Evolutionary conservation across 2,329 filamentous ascomycete species (phyloP), one percentile per base, ranked within the genome.

Genomic region (Fulvia fulva): DNA sequence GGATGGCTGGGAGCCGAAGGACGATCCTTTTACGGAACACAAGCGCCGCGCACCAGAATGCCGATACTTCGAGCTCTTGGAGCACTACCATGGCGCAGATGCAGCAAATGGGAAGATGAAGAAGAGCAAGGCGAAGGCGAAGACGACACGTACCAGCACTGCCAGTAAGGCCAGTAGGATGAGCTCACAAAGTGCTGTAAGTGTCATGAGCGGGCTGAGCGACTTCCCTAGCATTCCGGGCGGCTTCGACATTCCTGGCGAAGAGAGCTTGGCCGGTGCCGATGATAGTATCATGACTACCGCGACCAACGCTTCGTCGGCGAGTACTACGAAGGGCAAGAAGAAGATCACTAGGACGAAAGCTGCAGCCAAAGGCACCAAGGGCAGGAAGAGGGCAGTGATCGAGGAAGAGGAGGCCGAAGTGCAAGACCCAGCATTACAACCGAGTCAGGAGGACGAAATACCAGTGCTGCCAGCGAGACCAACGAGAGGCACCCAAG

Each of bases 1-100:
- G 11, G 93, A 97, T 73, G 91, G 91, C 6, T 99, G 95, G 94
- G 94, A 97, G 71, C 87, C 88, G 1, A 87, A 87, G 59, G 94
- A 99, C 73, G 90, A 96, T 71, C 94, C 94, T 61, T 83, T 88
- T 86, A 87, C 95, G 61, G 94, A 99, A 71, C 94, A 99, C 71
- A 85, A 87, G 67, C 86, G 84, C 55, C 86, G 94, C 65, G 88
- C 87, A 1, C 84, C 90, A 0, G 81, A 87, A 23, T 99, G 94
- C 71, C 81, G 85, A 14, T 97, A 96, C 77, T 97, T 97, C 70
- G 75, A 79, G 1, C 82, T 96, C 26, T 80, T 83, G 25, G 83
- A 79, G 65, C 73, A 62, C 11, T 68, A 80, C 51, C 62, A 68
- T 34, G 63, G 65, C 19, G 45, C 54, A 26, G 62, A 63, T 14